Evolutionary conservation across 805 yeast species (phyloP).

Genomic region (Kuraishia borneana): DNA sequence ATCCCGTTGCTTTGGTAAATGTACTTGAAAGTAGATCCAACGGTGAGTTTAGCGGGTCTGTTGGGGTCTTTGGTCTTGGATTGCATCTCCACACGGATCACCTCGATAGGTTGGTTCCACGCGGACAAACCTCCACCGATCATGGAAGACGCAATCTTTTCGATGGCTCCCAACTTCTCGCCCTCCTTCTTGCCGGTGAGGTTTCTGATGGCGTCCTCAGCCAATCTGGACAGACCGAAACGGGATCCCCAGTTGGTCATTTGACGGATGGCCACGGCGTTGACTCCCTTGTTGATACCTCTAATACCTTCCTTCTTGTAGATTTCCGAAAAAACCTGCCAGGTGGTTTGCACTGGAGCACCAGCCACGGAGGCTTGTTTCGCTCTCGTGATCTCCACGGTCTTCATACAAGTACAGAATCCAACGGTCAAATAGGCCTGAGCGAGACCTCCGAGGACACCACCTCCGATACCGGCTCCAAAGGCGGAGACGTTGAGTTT

Average conservation of each 20-base stretch:
- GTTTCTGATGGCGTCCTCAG: constrained; percentile 73
- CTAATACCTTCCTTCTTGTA: constrained; percentile 78
- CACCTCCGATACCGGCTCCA: constrained; percentile 87
- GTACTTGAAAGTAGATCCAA: constrained; percentile 65
- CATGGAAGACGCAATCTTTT: constrained; percentile 76
- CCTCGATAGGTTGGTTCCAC: constrained; percentile 99
- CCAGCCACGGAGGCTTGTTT: constrained; percentile 54
- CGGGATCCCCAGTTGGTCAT: constrained; percentile 99
- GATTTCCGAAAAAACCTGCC: constrained; percentile 79
- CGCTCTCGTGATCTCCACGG: constrained; percentile 90
- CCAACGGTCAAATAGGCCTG: constrained; percentile 97
- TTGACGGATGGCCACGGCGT: constrained; percentile 98
- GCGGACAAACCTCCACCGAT: constrained; percentile 97
- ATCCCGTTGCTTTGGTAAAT: constrained; percentile 76
- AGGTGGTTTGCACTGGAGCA: constrained; percentile 59
- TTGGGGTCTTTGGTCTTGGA: constrained; percentile 89
- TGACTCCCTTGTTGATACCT: constrained; percentile 96
- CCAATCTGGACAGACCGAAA: constrained; percentile 84
- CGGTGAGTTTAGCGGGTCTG: constrained; percentile 86
- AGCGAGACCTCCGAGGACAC: constrained; percentile 91
- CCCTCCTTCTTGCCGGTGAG: constrained; percentile 49
- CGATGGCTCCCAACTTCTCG: constrained; percentile 57
- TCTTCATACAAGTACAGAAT: constrained; percentile 97
- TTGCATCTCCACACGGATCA: constrained; percentile 96
- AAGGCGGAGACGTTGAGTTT: constrained; percentile 58